These are phyloP conservation scores for Zasmidium angulare DNA, from an alignment of 2,329 filamentous ascomycete species.

Conservation along the genomic window DNA sequence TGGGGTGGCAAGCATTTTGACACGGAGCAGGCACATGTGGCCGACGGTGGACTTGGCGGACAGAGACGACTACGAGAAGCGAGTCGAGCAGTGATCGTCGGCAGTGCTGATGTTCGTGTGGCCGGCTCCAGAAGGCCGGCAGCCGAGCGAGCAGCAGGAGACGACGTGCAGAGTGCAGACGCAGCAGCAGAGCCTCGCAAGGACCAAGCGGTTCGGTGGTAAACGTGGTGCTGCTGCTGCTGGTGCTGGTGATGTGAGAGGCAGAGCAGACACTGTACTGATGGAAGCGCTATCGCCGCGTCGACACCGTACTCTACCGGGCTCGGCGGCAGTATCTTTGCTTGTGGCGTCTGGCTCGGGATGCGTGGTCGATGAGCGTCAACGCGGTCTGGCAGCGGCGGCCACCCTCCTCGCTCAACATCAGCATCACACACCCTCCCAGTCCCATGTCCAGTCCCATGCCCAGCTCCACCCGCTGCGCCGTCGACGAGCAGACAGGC, in stretches of 20 bases:
- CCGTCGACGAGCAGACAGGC: background rate
- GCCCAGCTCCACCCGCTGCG: background rate
- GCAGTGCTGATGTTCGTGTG: slow-evolving; percentile 3
- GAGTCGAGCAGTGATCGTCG: background rate
- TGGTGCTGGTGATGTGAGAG: background rate
- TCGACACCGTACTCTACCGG: no score
- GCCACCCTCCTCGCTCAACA: background rate
- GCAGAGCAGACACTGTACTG: background rate
- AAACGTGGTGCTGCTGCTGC: no score
- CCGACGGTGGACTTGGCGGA: background rate
- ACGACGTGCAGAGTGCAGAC: background rate
- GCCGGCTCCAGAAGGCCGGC: background rate
- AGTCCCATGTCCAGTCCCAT: background rate
- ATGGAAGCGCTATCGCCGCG: no score
- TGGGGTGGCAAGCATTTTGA: slow-evolving; percentile 7
- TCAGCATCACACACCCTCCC: background rate
- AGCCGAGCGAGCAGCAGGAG: background rate
- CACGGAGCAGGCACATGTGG: slow-evolving; percentile 2
- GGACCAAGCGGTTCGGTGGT: background rate
- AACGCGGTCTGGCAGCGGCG: no score
- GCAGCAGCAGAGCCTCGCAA: background rate
- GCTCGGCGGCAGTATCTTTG: background rate
- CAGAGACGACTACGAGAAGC: background rate
- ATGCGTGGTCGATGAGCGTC: background rate
- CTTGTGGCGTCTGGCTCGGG: background rate